phyloP scores from a whole-genome alignment of 768 basidiomycete species.

The Suillus cothurnatus region DNA sequence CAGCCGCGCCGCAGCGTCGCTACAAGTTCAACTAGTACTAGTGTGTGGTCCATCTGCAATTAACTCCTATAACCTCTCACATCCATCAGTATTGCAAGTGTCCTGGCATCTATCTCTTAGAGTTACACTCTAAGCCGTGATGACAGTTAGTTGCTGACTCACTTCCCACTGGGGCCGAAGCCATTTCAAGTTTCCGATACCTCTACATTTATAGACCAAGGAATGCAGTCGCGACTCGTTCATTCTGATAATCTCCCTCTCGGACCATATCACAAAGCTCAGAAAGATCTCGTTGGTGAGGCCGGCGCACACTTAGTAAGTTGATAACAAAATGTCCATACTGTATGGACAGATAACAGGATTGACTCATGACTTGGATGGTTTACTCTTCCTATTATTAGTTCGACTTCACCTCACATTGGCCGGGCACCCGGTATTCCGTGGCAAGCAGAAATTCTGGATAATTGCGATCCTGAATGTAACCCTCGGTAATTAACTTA shows the following conservation, averaged over 20 bases:
- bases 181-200: not conserved
- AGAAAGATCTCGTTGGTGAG: not conserved
- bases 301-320: not conserved
- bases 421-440: constrained; percentile 1
- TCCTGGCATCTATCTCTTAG: not conserved
- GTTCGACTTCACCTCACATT: not conserved
- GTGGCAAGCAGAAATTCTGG: not conserved
- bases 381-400: constrained; percentile 1
- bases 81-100: not conserved
- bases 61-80: not conserved
- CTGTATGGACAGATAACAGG: not conserved
- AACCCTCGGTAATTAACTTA: not conserved
- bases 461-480: not conserved
- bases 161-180: not conserved
- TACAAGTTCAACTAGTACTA: not conserved
- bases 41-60: not conserved
- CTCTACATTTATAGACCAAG: not conserved
- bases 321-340: not conserved
- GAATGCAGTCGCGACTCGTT: not conserved
- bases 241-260: not conserved
- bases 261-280: not conserved
- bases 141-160: not conserved
- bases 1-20: not conserved
- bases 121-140: not conserved
- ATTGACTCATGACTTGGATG: not conserved